Evolutionary conservation across 75 land plant genomes (phyloP), one percentile per base, ranked within the genome.

Genomic region (Chamaecyparis obtusa): DNA sequence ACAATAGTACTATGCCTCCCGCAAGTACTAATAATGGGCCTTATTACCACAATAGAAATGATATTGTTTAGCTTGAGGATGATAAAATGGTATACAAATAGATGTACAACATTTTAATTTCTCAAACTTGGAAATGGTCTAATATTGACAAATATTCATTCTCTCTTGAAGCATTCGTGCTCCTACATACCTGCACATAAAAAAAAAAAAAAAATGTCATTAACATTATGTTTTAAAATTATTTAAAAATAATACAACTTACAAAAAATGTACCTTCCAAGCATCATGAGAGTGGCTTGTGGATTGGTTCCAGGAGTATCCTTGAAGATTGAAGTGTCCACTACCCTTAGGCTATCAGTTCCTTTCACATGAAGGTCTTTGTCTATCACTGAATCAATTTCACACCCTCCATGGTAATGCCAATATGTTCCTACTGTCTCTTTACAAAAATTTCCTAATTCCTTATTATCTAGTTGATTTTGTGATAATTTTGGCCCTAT

Each of bases 221-320:
- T 44, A 72, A 24, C 1, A 32, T 32, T 9, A 13, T 10, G 32
- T n/a, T n/a, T 0, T 30, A 72, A 0, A 72, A 72, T 0, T 0
- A 56, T 56, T 56, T 0, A 56, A 56, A 56, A 56, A 39, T 56
- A 17, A 17, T 56, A 56, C 4, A 16, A 15, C 0, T 15, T 60
- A 21, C 0, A 5, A 35, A 74, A 11, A 3, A 74, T 37, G 21
- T 77, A 95, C 93, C 95, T 92, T 72, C 96, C 96, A n/a, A 95
- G 91, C 95, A 95, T 95, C 96, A 95, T 93, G 41, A 89, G 87
- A 30, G 96, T 93, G 44, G 96, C 96, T 75, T 95, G 96, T 39
- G 96, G 96, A 60, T 95, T 93, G 32, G 96, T 92, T 32, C 96
- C 96, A 15, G 95, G 95, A 0, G 91, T 90, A 41, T 17, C 54